Base-by-base conservation (phyloP, 345 rosid genomes). In the Combretum micranthum region DNA sequence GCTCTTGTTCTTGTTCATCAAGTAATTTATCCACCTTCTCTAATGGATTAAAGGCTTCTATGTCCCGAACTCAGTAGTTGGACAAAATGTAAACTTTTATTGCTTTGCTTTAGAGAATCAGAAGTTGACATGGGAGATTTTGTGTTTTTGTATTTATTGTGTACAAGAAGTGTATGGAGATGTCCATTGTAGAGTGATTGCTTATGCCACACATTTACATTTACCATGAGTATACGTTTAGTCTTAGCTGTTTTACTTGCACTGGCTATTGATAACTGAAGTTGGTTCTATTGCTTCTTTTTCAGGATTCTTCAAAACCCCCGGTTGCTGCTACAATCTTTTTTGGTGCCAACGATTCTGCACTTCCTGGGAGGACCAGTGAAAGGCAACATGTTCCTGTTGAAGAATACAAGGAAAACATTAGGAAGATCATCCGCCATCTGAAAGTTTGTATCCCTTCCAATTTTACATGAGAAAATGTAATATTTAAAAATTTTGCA, bases 281-380 rank as follows among this genome's bases (percentile, higher is more conserved):
- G 26, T 16, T 53, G 20, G 25, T 10, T 19, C 2, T 11, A 9
- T 59, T 54, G 18, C 44, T 32, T 53, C 57, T 50, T 32, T 60
- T 72, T 25, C 25, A 91, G 97, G 87, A 69, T 18, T 61, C 77
- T 44, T 20, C 58, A 14, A 69, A 80, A 55, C 71, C 81, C 61
- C 98, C 89, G 15, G 74, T 72, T 59, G 98, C 97, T 48, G 60
- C 86, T 48, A 79, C 98, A 6, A 68, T 92, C 15, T 92, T 92
- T 74, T 83, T 92, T 45, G 98, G 97, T 55, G 98, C 97, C 43
- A 92, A 92, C 71, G 98, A 92, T 75, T 96, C 98, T 22, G 94
- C 91, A 66, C 79, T 92, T 47, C 59, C 65, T 14, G 98, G 94
- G 64, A 80, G 91, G 70, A 76, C 55, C 12, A 59, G 81, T 26